phyloP scores from a whole-genome alignment of 345 rosid genomes.

The Bruguiera parviflora region DNA sequence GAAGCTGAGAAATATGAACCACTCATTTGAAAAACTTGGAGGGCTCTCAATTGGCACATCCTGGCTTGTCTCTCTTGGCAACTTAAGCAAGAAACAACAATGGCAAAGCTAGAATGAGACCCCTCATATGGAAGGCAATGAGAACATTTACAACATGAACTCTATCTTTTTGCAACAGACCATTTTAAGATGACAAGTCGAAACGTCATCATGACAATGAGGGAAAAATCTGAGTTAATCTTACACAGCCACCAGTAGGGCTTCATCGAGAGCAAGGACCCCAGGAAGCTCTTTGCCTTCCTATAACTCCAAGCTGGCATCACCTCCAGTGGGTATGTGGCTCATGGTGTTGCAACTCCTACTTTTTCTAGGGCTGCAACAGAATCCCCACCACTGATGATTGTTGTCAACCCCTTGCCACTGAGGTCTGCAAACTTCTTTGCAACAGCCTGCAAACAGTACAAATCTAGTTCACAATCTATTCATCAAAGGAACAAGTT shows the following conservation, averaged over 20 bases:
- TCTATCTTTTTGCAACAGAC: slow-evolving; percentile 10
- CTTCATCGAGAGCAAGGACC: slow-evolving; percentile 78
- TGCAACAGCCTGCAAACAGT: slow-evolving; percentile 62
- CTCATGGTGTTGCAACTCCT: slow-evolving; percentile 78
- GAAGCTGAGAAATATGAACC: not conserved
- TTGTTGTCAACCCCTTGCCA: slow-evolving; percentile 74
- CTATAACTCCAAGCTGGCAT: slow-evolving; percentile 88
- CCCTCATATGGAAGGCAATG: slow-evolving; percentile 6
- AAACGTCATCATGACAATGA: not conserved
- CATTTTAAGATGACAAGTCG: not conserved
- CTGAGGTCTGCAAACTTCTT: slow-evolving; percentile 90
- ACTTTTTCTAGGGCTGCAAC: slow-evolving; percentile 82
- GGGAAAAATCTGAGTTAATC: slow-evolving; percentile 17
- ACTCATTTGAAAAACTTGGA: slow-evolving; percentile 12
- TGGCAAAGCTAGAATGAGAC: not conserved
- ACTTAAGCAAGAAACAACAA: slow-evolving; percentile 5
- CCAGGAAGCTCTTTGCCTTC: slow-evolving; percentile 87
- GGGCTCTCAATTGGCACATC: slow-evolving; percentile 1
- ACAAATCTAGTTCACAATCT: slow-evolving; percentile 7
- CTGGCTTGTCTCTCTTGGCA: slow-evolving; percentile 1
- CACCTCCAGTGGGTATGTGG: slow-evolving; percentile 89
- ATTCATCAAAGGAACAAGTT: not conserved
- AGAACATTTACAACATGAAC: slow-evolving; percentile 15
- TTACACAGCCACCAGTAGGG: slow-evolving; percentile 45
- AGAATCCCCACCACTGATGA: slow-evolving; percentile 88